Conservation (phyloP, 345 rosid genomes). For the Sisymbrium irio region DNA sequence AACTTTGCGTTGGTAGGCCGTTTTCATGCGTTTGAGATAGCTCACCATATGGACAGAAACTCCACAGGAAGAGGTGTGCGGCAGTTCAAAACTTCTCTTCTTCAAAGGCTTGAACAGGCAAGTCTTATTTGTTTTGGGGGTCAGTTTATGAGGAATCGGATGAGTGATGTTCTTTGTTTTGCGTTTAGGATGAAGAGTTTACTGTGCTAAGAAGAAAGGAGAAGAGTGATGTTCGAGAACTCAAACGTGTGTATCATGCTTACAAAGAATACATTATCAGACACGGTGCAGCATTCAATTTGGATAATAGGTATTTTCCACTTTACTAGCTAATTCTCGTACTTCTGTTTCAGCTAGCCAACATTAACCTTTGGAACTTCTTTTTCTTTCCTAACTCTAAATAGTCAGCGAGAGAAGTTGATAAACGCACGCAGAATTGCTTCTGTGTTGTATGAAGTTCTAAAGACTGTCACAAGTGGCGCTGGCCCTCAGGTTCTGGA, state of each 20-base stretch:
- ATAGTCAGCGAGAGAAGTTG: slow-evolving; percentile 57
- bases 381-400: not conserved
- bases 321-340: not conserved
- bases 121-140: not conserved
- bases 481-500: slow-evolving; percentile 62
- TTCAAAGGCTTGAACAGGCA: slow-evolving; percentile 79
- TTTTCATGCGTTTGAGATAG: slow-evolving; percentile 76
- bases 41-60: slow-evolving; percentile 69
- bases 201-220: slow-evolving; percentile 47
- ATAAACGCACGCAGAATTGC: slow-evolving; percentile 58
- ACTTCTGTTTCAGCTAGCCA: not conserved
- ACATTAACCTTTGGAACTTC: slow-evolving; percentile 5
- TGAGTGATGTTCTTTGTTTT: not conserved
- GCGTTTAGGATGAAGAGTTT: slow-evolving; percentile 63
- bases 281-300: slow-evolving; percentile 48
- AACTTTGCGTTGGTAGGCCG: slow-evolving; percentile 54
- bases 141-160: not conserved
- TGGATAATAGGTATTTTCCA: slow-evolving; percentile 46
- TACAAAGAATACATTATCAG: slow-evolving; percentile 55
- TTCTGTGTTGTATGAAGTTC: slow-evolving; percentile 70
- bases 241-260: slow-evolving; percentile 67
- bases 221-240: slow-evolving; percentile 65
- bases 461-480: slow-evolving; percentile 53
- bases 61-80: slow-evolving; percentile 83
- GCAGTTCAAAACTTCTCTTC: slow-evolving; percentile 89